phyloP scores from a whole-genome alignment of 2,329 filamentous ascomycete species.

The Claviceps sp. region DNA sequence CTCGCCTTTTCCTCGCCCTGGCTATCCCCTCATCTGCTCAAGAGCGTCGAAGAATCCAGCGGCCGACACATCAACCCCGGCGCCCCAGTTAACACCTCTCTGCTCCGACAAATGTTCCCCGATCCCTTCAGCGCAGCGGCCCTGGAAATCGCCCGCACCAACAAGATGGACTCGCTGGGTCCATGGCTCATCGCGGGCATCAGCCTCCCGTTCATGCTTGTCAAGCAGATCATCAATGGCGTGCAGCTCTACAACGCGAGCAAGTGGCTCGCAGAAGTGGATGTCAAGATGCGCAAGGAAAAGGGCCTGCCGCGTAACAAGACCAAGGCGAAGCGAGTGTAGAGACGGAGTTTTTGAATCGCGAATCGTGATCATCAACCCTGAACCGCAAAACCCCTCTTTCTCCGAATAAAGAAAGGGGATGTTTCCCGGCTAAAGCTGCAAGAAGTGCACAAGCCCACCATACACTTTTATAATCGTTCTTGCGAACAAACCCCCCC shows the following conservation, averaged over 20 bases:
- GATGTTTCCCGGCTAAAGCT: too few species aligned
- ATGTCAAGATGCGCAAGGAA: conserved; percentile 48
- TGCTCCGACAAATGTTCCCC: conserved; percentile 64
- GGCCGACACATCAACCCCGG: conserved; percentile 47
- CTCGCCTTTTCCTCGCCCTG: conserved; percentile 89
- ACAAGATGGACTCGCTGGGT: conserved; percentile 69
- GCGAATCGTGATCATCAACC: too few species aligned
- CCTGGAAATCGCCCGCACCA: conserved; percentile 81
- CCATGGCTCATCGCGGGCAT: conserved; percentile 63
- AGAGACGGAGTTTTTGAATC: conserved; percentile 1
- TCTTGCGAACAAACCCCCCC: too few species aligned
- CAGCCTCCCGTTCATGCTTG: conserved; percentile 74
- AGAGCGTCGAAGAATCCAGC: conserved; percentile 40
- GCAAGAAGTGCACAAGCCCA: too few species aligned
- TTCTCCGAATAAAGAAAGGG: too few species aligned
- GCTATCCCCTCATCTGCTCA: conserved; percentile 71
- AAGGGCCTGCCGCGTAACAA: conserved; percentile 39
- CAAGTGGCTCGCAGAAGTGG: conserved; percentile 85
- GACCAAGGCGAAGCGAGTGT: conserved; percentile 22
- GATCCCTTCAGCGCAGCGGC: conserved; percentile 87
- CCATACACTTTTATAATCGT: too few species aligned
- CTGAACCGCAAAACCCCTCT: too few species aligned
- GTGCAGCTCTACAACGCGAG: conserved; percentile 90
- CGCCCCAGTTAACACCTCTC: conserved; percentile 54
- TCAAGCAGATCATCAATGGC: conserved; percentile 90